These are phyloP conservation scores for Annona cherimola DNA, from an alignment of 164 flowering plant species.

Conservation along the genomic window DNA sequence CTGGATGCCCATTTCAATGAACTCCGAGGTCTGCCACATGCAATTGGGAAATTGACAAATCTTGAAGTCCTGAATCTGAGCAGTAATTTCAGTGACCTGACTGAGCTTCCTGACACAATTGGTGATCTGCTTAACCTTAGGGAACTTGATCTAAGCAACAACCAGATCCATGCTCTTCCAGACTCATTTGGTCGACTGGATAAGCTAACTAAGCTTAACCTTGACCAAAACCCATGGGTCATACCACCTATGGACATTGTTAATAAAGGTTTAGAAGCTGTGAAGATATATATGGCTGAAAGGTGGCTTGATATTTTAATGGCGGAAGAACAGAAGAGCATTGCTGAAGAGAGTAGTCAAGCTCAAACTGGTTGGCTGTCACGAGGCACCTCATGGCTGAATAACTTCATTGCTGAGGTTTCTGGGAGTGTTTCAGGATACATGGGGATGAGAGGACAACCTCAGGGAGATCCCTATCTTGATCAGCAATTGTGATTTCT, in stretches of 20 bases:
- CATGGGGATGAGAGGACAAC: slow-evolving; percentile 27
- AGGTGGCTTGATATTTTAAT: slow-evolving; percentile 64
- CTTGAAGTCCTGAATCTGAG: slow-evolving; percentile 72
- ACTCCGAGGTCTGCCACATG: slow-evolving; percentile 70
- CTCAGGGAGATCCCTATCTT: slow-evolving; percentile 55
- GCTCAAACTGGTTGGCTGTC: slow-evolving; percentile 56
- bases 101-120: slow-evolving; percentile 72
- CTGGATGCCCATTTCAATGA: slow-evolving; percentile 91
- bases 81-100: slow-evolving; percentile 77
- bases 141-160: slow-evolving; percentile 85
- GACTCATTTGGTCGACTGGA: slow-evolving; percentile 72
- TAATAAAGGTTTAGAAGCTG: slow-evolving; percentile 66
- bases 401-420: slow-evolving; percentile 33
- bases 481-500: slow-evolving; percentile 57
- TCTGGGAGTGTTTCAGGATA: slow-evolving; percentile 39
- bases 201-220: slow-evolving; percentile 61
- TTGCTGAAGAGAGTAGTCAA: slow-evolving; percentile 27
- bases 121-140: slow-evolving; percentile 74
- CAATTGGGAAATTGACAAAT: slow-evolving; percentile 62
- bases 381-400: slow-evolving; percentile 79
- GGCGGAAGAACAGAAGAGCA: slow-evolving; percentile 63
- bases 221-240: slow-evolving; percentile 74
- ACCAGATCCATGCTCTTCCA: slow-evolving; percentile 81
- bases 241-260: slow-evolving; percentile 70
- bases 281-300: slow-evolving; percentile 71